These are phyloP conservation scores for Cordyceps tenuipes DNA, from an alignment of 2,329 filamentous ascomycete species.

Conservation along the genomic window DNA sequence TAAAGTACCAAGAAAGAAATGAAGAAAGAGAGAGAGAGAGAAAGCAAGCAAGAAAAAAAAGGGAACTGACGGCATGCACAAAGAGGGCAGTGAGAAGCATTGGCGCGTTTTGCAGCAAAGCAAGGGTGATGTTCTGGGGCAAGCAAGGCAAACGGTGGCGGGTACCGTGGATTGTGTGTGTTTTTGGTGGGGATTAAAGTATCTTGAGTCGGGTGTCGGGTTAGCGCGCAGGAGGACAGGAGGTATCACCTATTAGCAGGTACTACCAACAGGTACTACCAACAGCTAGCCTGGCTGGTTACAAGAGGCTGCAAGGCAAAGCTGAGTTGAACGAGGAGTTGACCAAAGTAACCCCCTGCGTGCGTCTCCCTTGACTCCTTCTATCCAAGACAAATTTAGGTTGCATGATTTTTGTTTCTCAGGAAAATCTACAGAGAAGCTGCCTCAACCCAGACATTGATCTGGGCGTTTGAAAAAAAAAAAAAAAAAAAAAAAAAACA, in stretches of 20 bases:
- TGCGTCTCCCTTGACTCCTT: not conserved
- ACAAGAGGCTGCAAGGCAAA: not conserved
- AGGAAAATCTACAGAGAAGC: no score
- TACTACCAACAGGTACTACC: no score
- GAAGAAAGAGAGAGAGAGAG: conserved; percentile 4
- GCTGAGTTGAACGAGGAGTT: not conserved
- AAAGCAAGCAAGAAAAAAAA: conserved; percentile 2
- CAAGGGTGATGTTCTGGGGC: conserved; percentile 11
- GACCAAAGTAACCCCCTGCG: not conserved
- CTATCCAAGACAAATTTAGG: not conserved
- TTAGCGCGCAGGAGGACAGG: not conserved
- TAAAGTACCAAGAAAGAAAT: not conserved
- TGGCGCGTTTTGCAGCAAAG: conserved; percentile 7
- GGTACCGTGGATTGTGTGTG: not conserved
- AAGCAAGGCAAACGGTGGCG: conserved; percentile 1
- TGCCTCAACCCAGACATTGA: no score
- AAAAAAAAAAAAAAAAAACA: no score
- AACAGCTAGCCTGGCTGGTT: no score
- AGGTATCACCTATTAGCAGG: no score
- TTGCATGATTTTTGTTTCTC: no score
- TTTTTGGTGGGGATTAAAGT: not conserved
- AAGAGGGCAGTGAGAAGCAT: conserved; percentile 8
- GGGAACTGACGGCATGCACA: conserved; percentile 7
- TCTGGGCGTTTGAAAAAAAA: no score
- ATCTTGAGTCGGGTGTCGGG: not conserved